These are phyloP conservation scores for Solanum medicagineum DNA, from an alignment of 257 asterid species.

Conservation along the genomic window DNA sequence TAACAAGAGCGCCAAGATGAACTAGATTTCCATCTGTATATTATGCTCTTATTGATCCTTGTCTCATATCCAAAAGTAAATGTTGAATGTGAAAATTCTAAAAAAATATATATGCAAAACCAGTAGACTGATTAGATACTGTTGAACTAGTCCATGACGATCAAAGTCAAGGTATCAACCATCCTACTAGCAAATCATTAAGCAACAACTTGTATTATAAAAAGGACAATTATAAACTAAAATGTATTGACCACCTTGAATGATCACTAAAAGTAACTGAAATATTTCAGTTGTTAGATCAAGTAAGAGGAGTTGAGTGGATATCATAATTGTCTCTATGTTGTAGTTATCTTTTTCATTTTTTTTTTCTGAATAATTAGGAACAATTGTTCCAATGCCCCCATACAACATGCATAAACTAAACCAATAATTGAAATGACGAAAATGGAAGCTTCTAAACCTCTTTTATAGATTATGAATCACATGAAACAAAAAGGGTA, in stretches of 20 bases:
- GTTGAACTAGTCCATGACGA: not conserved
- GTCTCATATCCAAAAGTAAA: slow-evolving; percentile 84
- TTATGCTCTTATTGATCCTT: slow-evolving; percentile 50
- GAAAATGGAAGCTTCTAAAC: too few species aligned
- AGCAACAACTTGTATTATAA: not conserved
- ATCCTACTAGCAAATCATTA: not conserved
- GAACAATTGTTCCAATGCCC: too few species aligned
- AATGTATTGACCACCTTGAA: not conserved
- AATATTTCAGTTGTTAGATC: not conserved
- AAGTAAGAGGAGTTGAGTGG: not conserved
- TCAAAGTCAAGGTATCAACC: not conserved
- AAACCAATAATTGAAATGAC: too few species aligned
- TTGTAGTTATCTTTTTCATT: too few species aligned
- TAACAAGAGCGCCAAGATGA: slow-evolving; percentile 83
- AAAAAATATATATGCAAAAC: slow-evolving; percentile 3
- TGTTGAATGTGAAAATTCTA: slow-evolving; percentile 83
- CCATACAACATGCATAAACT: too few species aligned
- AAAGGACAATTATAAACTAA: not conserved
- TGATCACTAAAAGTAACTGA: not conserved
- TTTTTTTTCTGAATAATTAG: too few species aligned
- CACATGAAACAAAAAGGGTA: too few species aligned
- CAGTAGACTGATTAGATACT: not conserved
- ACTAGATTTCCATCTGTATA: slow-evolving; percentile 58
- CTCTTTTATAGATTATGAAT: too few species aligned
- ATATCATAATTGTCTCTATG: too few species aligned